Evolutionary conservation across 306 rosid genomes (phyloP).

Genomic region (Rosa chinensis): DNA sequence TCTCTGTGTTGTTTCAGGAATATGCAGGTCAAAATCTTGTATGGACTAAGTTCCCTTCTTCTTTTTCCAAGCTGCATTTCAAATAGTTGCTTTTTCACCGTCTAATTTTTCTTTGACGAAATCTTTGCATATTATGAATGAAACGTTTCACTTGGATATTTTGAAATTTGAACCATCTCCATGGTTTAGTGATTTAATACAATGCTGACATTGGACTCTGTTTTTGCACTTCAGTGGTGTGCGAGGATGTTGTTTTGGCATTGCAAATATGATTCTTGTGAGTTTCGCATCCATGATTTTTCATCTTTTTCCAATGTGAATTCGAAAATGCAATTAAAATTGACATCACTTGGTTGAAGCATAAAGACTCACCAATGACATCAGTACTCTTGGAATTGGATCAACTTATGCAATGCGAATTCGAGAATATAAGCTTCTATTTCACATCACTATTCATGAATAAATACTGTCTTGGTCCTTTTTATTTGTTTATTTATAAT

Average conservation of each 20-base stretch:
- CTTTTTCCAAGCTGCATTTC: slow-evolving; percentile 4
- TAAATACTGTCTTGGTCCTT: not conserved
- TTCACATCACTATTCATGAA: not conserved
- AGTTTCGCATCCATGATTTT: slow-evolving; percentile 34
- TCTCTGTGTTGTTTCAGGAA: slow-evolving; percentile 75
- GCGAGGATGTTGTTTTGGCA: slow-evolving; percentile 89
- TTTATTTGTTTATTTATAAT: not conserved
- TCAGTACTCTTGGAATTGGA: not conserved
- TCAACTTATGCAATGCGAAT: not conserved
- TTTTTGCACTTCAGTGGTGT: slow-evolving; percentile 75
- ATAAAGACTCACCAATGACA: not conserved
- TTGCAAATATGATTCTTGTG: slow-evolving; percentile 95
- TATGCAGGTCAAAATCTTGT: slow-evolving; percentile 99
- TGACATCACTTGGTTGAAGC: not conserved
- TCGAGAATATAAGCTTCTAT: not conserved
- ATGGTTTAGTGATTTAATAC: not conserved
- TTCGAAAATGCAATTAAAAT: not conserved
- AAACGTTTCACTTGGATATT: not conserved
- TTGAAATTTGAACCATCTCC: slow-evolving; percentile 29
- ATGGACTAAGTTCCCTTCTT: slow-evolving; percentile 72
- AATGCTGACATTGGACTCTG: slow-evolving; percentile 34
- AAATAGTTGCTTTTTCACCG: too few species aligned
- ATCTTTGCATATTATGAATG: not conserved
- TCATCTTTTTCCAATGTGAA: not conserved
- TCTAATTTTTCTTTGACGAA: not conserved